phyloP scores from a whole-genome alignment of 805 yeast genomes.

The Zygoascus biomembranicola region DNA sequence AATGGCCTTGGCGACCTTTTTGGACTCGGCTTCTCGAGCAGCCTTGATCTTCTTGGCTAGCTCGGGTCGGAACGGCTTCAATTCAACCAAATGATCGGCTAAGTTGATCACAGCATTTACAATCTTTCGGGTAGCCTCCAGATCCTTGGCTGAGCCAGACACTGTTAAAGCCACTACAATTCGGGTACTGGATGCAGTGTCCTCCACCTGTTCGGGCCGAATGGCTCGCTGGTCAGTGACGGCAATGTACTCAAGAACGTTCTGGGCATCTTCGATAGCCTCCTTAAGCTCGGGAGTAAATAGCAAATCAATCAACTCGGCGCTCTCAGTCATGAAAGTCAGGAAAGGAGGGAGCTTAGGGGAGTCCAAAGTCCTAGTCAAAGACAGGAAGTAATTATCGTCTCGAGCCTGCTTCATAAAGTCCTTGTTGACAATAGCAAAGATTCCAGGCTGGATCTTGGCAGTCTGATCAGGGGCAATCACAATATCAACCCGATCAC shows the following conservation, averaged over 20 bases:
- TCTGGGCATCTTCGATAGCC: slow-evolving; percentile 38
- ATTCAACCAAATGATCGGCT: slow-evolving; percentile 50
- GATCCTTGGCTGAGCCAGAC: slow-evolving; percentile 43
- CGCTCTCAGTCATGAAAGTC: slow-evolving; percentile 84
- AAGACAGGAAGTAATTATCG: slow-evolving; percentile 70
- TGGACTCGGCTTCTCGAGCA: slow-evolving; percentile 66
- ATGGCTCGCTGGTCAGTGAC: slow-evolving; percentile 78
- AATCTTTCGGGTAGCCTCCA: slow-evolving; percentile 41
- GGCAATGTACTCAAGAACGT: slow-evolving; percentile 56
- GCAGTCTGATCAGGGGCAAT: slow-evolving; percentile 50
- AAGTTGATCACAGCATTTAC: slow-evolving; percentile 49
- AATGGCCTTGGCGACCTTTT: slow-evolving; percentile 59
- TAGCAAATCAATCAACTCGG: slow-evolving; percentile 67
- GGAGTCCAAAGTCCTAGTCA: slow-evolving; percentile 73
- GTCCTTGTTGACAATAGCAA: slow-evolving; percentile 78
- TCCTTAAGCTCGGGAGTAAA: slow-evolving; percentile 39
- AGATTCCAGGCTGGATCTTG: slow-evolving; percentile 59
- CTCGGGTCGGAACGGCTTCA: slow-evolving; percentile 54
- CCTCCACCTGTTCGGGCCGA: slow-evolving; percentile 55
- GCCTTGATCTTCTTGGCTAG: slow-evolving; percentile 66
- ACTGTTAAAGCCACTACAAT: slow-evolving; percentile 46
- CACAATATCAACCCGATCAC: slow-evolving; percentile 52
- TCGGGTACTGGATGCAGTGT: slow-evolving; percentile 43
- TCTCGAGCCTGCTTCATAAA: slow-evolving; percentile 71
- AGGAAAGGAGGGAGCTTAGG: slow-evolving; percentile 63